These are phyloP conservation scores for Ensete glaucum DNA, from an alignment of 176 grass and related monocot genomes.

Conservation along the genomic window DNA sequence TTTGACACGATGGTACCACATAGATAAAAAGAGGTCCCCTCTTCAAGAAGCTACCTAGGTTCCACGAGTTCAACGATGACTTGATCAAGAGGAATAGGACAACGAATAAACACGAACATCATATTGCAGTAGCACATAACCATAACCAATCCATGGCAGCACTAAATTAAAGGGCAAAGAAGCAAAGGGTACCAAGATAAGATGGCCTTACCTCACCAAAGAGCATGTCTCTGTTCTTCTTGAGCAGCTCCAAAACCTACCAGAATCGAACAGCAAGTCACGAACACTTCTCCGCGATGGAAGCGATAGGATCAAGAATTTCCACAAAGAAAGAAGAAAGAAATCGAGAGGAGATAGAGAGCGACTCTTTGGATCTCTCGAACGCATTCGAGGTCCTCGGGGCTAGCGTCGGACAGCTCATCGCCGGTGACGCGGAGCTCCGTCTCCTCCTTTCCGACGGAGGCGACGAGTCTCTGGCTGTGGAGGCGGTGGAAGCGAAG, in stretches of 20 bases:
- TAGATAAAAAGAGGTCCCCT: no score
- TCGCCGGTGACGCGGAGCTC: slow-evolving; percentile 19
- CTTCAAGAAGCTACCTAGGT: no score
- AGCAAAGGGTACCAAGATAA: background rate
- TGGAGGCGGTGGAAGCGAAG: background rate
- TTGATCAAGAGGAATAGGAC: no score
- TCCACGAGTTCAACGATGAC: no score
- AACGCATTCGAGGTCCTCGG: slow-evolving; percentile 55
- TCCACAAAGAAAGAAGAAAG: background rate
- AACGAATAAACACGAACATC: no score
- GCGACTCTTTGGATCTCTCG: slow-evolving; percentile 51
- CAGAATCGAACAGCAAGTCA: slow-evolving; percentile 4
- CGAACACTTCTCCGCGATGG: background rate
- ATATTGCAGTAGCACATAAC: no score
- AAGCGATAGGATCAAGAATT: slow-evolving; percentile 9
- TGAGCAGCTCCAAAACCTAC: slow-evolving; percentile 69
- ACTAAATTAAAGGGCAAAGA: background rate
- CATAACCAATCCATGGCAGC: background rate
- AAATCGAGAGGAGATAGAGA: background rate
- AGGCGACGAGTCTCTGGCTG: slow-evolving; percentile 1
- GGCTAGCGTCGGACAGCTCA: slow-evolving; percentile 33
- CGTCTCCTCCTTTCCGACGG: slow-evolving; percentile 43
- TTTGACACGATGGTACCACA: no score
- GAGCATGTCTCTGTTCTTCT: slow-evolving; percentile 88
- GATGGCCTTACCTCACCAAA: slow-evolving; percentile 63